Evolutionary conservation across 1,284 basidiomycete species (phyloP), one percentile per base, ranked within the genome.

Genomic region (Amylostereum areolatum): DNA sequence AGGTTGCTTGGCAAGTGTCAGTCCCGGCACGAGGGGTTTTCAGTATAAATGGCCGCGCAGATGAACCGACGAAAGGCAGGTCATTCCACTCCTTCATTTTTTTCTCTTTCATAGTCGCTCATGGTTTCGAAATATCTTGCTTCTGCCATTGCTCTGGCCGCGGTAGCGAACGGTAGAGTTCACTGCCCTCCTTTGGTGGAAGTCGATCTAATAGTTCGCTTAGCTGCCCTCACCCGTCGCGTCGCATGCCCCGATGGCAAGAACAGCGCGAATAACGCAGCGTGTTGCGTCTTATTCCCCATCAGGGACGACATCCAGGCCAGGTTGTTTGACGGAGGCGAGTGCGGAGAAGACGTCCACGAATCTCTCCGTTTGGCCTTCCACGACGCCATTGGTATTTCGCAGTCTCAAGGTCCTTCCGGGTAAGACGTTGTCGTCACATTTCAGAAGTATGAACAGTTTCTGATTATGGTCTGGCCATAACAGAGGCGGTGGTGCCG

Each of bases 301-400:
- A 53, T 70, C 47, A 36, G 63, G 9, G 62, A 64, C 29, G 63
- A 68, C 46, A 52, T 71, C 46, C 68, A 71, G 53, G 47, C 55
- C 29, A 67, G 65, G 51, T 52, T 72, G n/a, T 70, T 72, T 54
- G 66, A 69, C 43, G 60, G 60, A 37, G 65, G 59, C 7, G 55
- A 68, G 47, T 72, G 71, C 45, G 64, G 64, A 48, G 68, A 70
- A 60, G 67, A 71, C 52, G 69, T 67, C 42, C 71, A 69, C 51
- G 68, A 72, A 53, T 62, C 68, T 24, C 56, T 72, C 29, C 65
- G 70, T 24, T 54, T 72, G 51, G 65, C 67, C 12, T 72, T 73
- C 64, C 71, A 73, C 59, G 71, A 72, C 49, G 68, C 66, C 41
- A 69, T 70, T 51, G 68, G 64, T 8, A 67, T 68, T 51, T 69